A percentile compares a stretch with the other conserved stretches of the same genome.
These are phyloP conservation scores for Schrenkiella parvula DNA, from an alignment of 345 rosid species.

Conservation along the genomic window DNA sequence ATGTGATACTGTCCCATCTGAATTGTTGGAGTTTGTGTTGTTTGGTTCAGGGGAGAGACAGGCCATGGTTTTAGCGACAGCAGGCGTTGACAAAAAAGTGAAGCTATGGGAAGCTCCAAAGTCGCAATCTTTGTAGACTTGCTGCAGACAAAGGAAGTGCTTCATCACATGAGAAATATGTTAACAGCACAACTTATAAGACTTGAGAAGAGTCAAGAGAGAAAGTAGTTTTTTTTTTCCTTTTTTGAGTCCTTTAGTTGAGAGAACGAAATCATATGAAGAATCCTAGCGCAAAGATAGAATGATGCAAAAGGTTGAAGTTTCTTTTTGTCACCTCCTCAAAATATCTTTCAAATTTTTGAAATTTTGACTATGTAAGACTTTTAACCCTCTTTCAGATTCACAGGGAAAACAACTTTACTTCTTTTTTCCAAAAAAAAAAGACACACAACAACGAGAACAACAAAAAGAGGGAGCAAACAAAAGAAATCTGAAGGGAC, in stretches of 20 bases:
- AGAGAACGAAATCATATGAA: neutral
- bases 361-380: neutral
- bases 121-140: slow-evolving; percentile 15
- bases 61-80: slow-evolving; percentile 57
- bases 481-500: neutral
- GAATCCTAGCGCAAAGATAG: neutral
- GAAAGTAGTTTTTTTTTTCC: neutral
- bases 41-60: slow-evolving; percentile 47
- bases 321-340: neutral
- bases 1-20: neutral
- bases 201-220: neutral
- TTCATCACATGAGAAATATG: slow-evolving; percentile 1
- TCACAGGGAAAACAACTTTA: too few species aligned
- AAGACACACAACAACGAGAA: too few species aligned
- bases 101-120: slow-evolving; percentile 85
- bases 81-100: slow-evolving; percentile 85
- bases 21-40: slow-evolving; percentile 2
- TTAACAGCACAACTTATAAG: neutral
- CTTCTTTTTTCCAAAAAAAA: too few species aligned
- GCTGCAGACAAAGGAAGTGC: neutral
- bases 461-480: too few species aligned
- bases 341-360: neutral
- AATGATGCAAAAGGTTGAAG: neutral
- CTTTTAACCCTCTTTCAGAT: too few species aligned
- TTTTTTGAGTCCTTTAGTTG: neutral